Percentiles rank a stretch among this genome's conserved stretches.
Evolutionary conservation across 768 basidiomycete genomes (phyloP).

Genomic region (Auriscalpium orientale): DNA sequence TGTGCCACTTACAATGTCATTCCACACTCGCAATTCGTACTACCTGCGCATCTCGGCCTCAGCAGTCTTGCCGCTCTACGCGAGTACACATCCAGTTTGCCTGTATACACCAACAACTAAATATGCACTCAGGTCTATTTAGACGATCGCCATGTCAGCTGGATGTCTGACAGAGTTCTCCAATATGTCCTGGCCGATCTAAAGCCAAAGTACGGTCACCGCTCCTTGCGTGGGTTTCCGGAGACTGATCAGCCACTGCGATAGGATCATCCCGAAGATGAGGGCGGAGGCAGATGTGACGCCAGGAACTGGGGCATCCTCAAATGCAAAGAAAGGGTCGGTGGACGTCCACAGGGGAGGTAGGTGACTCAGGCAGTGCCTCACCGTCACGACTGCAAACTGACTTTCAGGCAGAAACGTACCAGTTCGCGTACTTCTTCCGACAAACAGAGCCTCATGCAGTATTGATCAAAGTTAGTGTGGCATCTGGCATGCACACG

Average conservation of each 20-base stretch:
- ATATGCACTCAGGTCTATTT: conserved; percentile 56
- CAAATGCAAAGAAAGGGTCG: conserved; percentile 53
- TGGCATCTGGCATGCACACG: neutral
- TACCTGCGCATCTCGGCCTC: conserved; percentile 76
- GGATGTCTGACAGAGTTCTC: conserved; percentile 83
- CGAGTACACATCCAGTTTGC: conserved; percentile 24
- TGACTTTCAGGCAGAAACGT: conserved; percentile 46
- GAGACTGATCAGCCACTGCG: neutral
- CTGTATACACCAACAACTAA: neutral
- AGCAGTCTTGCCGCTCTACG: conserved; percentile 74
- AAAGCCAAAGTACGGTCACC: conserved; percentile 48
- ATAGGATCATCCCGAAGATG: conserved; percentile 63
- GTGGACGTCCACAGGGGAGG: conserved; percentile 85
- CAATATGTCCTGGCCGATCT: conserved; percentile 79
- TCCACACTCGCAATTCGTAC: conserved; percentile 66
- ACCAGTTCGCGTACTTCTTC: conserved; percentile 89
- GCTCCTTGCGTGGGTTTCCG: neutral
- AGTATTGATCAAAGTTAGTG: conserved; percentile 67
- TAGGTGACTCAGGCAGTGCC: conserved; percentile 24
- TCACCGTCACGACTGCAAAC: neutral
- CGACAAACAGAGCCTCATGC: conserved; percentile 78
- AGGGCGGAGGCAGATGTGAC: conserved; percentile 47
- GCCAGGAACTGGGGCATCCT: conserved; percentile 29
- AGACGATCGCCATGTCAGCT: conserved; percentile 78
- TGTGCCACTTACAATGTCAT: conserved; percentile 39